Conservation (phyloP, 2,329 filamentous ascomycete genomes). For the Arachnomyces sp. region DNA sequence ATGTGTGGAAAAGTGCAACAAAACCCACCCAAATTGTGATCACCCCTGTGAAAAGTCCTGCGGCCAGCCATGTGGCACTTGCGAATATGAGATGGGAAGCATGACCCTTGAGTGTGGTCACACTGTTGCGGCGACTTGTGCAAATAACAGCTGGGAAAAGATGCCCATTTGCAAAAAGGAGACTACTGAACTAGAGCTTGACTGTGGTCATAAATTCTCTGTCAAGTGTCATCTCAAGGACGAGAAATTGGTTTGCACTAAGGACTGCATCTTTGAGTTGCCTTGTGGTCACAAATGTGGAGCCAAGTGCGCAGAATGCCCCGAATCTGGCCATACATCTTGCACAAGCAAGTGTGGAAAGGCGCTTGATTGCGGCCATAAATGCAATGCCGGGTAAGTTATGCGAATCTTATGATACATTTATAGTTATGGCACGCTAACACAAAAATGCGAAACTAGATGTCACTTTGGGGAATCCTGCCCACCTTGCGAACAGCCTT, state of each 20-base stretch:
- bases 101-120: constrained; percentile 15
- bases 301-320: constrained; percentile 8
- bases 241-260: constrained; percentile 4
- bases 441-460: background rate
- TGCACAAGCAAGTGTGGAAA: constrained; percentile 10
- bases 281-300: constrained; percentile 11
- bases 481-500: constrained; percentile 14
- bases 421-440: no score
- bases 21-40: constrained; percentile 10
- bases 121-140: constrained; percentile 11
- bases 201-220: constrained; percentile 14
- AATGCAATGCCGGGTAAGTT: constrained; percentile 12
- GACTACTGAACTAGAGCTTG: constrained; percentile 5
- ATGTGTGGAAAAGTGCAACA: constrained; percentile 14
- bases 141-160: constrained; percentile 5
- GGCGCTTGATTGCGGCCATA: constrained; percentile 13
- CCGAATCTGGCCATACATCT: constrained; percentile 3
- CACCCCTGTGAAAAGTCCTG: constrained; percentile 15
- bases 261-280: constrained; percentile 7
- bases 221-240: constrained; percentile 12
- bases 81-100: constrained; percentile 5
- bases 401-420: no score
- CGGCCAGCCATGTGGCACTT: constrained; percentile 15
- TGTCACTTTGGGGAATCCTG: constrained; percentile 14
- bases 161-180: constrained; percentile 10